Conservation (phyloP, 306 rosid genomes). For the Corylus avellana region DNA sequence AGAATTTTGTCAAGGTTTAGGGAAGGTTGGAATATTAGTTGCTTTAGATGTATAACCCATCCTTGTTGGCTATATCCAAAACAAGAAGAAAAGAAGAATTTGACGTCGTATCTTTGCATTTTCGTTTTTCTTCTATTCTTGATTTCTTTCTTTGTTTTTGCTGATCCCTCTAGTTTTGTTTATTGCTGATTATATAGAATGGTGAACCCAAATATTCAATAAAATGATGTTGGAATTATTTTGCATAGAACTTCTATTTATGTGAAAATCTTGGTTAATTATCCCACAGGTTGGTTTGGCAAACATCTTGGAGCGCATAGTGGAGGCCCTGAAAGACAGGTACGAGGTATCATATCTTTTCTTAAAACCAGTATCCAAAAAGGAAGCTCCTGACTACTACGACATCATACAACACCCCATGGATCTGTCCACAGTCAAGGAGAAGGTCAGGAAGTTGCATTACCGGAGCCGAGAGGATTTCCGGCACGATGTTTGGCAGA, state of each 20-base stretch:
- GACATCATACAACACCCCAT: slow-evolving; percentile 77
- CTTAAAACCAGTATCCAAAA: slow-evolving; percentile 82
- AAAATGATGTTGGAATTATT: not conserved
- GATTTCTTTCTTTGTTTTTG: too few relatives aligned
- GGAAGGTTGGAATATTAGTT: not conserved
- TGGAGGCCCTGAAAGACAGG: slow-evolving; percentile 67
- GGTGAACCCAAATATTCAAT: not conserved
- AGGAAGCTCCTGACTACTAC: slow-evolving; percentile 91
- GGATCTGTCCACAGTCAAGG: slow-evolving; percentile 85
- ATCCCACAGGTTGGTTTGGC: slow-evolving; percentile 82
- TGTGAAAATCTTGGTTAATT: slow-evolving; percentile 10
- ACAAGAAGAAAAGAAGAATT: not conserved
- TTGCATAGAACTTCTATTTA: not conserved
- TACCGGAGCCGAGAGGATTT: slow-evolving; percentile 91
- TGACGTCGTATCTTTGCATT: too few relatives aligned
- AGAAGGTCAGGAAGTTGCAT: slow-evolving; percentile 84
- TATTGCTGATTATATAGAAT: not conserved
- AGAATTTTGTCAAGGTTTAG: not conserved
- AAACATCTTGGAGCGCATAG: slow-evolving; percentile 88
- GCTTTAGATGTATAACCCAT: not conserved
- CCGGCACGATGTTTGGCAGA: slow-evolving; percentile 84
- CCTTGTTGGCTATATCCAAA: not conserved
- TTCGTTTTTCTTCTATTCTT: too few relatives aligned
- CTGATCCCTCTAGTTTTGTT: not conserved
- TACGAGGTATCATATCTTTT: slow-evolving; percentile 70